phyloP scores from a whole-genome alignment of 1,284 basidiomycete genomes.

The Cerrena zonata region DNA sequence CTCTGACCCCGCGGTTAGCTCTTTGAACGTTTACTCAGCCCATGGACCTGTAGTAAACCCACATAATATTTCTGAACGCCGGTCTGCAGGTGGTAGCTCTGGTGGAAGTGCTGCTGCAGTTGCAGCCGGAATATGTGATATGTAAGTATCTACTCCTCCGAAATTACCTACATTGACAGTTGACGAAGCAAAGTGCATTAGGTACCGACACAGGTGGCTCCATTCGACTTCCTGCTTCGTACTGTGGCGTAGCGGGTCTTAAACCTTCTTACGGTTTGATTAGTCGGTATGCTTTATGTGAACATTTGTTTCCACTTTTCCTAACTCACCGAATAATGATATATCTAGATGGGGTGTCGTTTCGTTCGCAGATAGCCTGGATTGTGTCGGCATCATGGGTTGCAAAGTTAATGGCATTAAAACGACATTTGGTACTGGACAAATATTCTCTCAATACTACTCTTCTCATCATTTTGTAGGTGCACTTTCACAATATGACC shows the following conservation, averaged over 20 bases:
- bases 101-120: constrained; percentile 82
- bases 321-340: background rate
- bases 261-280: constrained; percentile 94
- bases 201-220: constrained; percentile 96
- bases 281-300: constrained; percentile 55
- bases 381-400: constrained; percentile 86
- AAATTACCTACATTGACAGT: background rate
- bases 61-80: constrained; percentile 37
- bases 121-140: constrained; percentile 70
- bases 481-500: constrained; percentile 61
- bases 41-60: constrained; percentile 82
- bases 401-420: constrained; percentile 45
- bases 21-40: constrained; percentile 63
- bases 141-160: constrained; percentile 44
- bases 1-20: constrained; percentile 45
- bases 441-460: background rate
- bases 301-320: background rate
- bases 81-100: constrained; percentile 79
- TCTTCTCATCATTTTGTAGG: constrained; percentile 42
- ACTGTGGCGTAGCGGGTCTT: constrained; percentile 86
- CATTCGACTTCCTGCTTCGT: constrained; percentile 85
- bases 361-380: constrained; percentile 89
- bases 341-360: constrained; percentile 84
- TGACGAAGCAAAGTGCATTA: constrained; percentile 57
- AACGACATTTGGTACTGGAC: constrained; percentile 56